Conservation (phyloP, 2,329 filamentous ascomycete genomes). For the Truncatella angustata region DNA sequence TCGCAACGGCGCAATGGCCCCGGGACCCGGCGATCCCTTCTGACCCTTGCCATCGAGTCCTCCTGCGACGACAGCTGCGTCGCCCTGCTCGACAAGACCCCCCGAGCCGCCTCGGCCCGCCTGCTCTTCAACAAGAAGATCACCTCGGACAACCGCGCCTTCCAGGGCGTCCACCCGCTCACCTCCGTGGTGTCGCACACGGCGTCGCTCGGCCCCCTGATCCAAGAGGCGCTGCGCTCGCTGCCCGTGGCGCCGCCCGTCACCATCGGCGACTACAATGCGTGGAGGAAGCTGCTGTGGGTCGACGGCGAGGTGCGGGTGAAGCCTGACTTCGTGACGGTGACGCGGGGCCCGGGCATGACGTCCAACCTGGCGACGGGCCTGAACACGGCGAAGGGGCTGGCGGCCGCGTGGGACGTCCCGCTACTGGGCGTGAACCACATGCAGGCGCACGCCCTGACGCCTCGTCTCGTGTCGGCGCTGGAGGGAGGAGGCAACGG, state of each 20-base stretch:
- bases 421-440: constrained; percentile 88
- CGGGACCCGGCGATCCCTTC: constrained; percentile 31
- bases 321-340: constrained; percentile 80
- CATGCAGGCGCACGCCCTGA: constrained; percentile 96
- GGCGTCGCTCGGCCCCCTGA: constrained; percentile 63
- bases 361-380: constrained; percentile 73
- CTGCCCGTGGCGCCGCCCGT: constrained; percentile 38
- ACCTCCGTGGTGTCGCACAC: constrained; percentile 75
- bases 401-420: constrained; percentile 78
- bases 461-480: constrained; percentile 72
- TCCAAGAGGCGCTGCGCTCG: constrained; percentile 59
- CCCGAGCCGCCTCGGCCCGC: constrained; percentile 37
- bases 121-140: constrained; percentile 79
- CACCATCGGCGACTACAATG: background rate
- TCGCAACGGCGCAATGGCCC: background rate
- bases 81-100: constrained; percentile 67
- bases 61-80: constrained; percentile 94
- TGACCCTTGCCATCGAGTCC: constrained; percentile 74
- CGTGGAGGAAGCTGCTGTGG: constrained; percentile 16
- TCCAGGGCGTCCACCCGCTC: constrained; percentile 77
- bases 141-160: constrained; percentile 74
- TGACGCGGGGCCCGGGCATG: constrained; percentile 91
- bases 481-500: constrained; percentile 36
- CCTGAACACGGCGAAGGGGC: constrained; percentile 80
- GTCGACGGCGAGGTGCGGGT: constrained; percentile 31